Evolutionary conservation across 768 basidiomycete species (phyloP).

Genomic region (Lactarius sp.): DNA sequence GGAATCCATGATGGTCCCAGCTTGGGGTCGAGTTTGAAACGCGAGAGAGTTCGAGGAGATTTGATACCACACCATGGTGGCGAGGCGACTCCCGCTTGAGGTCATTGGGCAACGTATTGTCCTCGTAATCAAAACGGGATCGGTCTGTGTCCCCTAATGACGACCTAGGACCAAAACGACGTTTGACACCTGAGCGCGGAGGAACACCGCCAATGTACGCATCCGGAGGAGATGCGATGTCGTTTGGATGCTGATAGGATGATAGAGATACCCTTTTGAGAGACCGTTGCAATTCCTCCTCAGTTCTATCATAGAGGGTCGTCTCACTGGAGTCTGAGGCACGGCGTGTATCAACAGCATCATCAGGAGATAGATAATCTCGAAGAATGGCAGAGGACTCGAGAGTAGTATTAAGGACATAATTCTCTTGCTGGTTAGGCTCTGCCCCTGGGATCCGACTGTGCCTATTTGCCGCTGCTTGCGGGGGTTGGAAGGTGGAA

Average conservation of each 20-base stretch:
- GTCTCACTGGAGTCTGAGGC: constrained; percentile 15
- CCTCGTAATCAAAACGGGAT: background rate
- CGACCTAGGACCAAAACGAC: background rate
- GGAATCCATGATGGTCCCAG: background rate
- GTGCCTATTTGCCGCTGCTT: background rate
- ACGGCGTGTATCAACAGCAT: constrained; percentile 6
- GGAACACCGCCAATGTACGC: background rate
- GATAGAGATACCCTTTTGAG: constrained; percentile 16
- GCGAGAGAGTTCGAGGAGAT: constrained; percentile 18
- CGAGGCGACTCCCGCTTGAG: background rate
- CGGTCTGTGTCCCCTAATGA: background rate
- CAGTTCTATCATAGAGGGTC: constrained; percentile 13
- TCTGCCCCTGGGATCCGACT: background rate
- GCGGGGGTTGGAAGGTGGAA: background rate
- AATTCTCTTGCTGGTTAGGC: background rate
- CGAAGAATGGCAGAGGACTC: background rate
- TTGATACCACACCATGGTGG: constrained; percentile 15
- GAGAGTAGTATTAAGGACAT: background rate
- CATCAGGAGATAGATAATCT: background rate
- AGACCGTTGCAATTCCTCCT: constrained; percentile 14
- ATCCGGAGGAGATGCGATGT: constrained; percentile 2
- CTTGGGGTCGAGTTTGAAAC: background rate
- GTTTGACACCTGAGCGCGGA: background rate
- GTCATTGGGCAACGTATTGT: background rate
- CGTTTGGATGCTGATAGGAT: constrained; percentile 20